Evolutionary conservation across 768 basidiomycete species (phyloP).

Genomic region (Gloeopeniophorella convolvens): DNA sequence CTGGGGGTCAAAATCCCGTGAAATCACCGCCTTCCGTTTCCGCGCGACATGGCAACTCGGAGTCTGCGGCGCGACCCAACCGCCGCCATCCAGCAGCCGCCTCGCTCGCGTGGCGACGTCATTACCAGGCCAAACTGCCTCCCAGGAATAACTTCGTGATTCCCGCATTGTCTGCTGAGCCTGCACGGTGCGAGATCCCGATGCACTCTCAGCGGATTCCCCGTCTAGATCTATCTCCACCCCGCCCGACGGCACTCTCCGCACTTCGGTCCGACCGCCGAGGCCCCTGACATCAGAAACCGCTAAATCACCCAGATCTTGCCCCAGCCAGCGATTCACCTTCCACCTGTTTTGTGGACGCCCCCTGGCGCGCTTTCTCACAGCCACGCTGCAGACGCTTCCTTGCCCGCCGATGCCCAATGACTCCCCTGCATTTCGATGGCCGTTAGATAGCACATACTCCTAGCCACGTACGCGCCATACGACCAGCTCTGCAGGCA

Average conservation of each 20-base stretch:
- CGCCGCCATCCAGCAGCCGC: neutral
- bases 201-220: neutral
- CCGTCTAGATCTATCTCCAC: neutral
- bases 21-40: no score
- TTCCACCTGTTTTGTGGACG: neutral
- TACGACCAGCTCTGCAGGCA: no score
- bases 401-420: neutral
- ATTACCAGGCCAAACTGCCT: neutral
- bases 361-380: neutral
- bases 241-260: neutral
- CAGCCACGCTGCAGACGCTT: neutral
- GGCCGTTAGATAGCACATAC: neutral
- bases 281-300: neutral
- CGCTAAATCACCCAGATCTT: no score
- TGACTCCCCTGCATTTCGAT: neutral
- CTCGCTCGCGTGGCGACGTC: neutral
- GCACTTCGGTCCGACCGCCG: conserved; percentile 8
- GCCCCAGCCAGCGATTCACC: no score
- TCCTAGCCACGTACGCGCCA: no score
- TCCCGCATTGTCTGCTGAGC: neutral
- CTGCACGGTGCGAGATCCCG: conserved; percentile 2
- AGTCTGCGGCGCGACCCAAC: no score
- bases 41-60: no score
- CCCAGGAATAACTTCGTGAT: neutral
- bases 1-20: no score